Percentiles rank a stretch among this genome's conserved stretches.
These are phyloP conservation scores for Chrysanthemum lavandulifolium DNA, from an alignment of 129 eudicot species.

Conservation along the genomic window DNA sequence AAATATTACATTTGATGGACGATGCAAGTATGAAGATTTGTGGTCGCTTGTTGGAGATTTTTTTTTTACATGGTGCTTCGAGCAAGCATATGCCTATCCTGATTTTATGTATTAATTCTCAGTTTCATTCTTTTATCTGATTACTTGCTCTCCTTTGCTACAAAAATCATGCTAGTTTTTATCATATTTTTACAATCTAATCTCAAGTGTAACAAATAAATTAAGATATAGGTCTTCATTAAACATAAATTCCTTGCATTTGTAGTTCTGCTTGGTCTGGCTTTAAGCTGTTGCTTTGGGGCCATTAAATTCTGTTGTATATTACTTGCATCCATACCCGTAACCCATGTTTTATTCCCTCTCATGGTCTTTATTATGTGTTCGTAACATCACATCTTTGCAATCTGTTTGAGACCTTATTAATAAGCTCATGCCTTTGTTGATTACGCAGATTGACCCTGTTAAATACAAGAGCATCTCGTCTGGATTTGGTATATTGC, in stretches of 20 bases:
- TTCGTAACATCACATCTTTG: not conserved
- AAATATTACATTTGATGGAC: not conserved
- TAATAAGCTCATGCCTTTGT: slow-evolving; percentile 18
- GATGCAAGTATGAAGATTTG: not conserved
- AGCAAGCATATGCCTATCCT: not conserved
- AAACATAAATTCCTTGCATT: not conserved
- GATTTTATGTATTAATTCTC: not conserved
- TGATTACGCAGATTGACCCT: slow-evolving; percentile 62
- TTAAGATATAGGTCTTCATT: not conserved
- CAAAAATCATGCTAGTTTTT: not conserved
- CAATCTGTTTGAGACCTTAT: not conserved
- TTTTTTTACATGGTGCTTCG: slow-evolving; percentile 2
- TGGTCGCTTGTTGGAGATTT: not conserved
- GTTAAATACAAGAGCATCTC: slow-evolving; percentile 80
- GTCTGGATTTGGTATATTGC: slow-evolving; percentile 75
- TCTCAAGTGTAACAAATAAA: not conserved
- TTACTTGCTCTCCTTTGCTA: not conserved
- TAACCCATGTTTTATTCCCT: not conserved
- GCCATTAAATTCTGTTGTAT: not conserved
- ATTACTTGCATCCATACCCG: not conserved
- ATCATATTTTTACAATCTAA: not conserved
- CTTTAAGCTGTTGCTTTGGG: not conserved
- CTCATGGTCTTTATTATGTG: not conserved
- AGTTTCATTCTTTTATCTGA: not conserved
- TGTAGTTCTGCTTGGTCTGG: not conserved